phyloP scores from a whole-genome alignment of 345 rosid species.

The Pistacia vera region DNA sequence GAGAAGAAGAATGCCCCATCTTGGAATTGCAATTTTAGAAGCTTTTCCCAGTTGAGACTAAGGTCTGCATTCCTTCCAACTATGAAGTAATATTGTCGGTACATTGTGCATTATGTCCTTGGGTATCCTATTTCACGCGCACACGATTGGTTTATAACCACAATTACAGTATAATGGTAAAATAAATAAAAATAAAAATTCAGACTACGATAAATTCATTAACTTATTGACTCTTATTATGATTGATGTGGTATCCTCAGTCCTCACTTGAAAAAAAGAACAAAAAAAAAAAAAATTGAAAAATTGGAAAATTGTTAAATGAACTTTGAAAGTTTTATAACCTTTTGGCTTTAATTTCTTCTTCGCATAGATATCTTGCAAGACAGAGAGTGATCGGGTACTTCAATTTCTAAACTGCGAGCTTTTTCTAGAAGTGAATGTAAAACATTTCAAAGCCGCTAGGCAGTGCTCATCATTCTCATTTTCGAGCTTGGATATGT shows the following conservation, averaged over 20 bases:
- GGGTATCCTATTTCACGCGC: conserved; percentile 67
- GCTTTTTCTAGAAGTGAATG: conserved; percentile 81
- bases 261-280: too few relatives aligned
- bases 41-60: conserved; percentile 68
- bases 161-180: too few relatives aligned
- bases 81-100: conserved; percentile 93
- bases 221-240: background rate
- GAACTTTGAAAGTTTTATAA: conserved; percentile 37
- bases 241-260: too few relatives aligned
- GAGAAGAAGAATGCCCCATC: conserved; percentile 93
- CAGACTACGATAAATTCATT: background rate
- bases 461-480: conserved; percentile 89
- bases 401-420: conserved; percentile 49
- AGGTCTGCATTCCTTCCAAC: conserved; percentile 90
- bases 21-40: conserved; percentile 67
- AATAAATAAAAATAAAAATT: too few relatives aligned
- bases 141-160: background rate
- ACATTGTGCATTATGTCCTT: conserved; percentile 75
- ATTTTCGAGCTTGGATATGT: conserved; percentile 45
- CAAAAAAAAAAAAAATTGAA: too few relatives aligned
- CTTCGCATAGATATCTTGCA: conserved; percentile 49
- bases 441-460: conserved; percentile 96
- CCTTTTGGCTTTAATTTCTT: conserved; percentile 71
- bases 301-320: background rate
- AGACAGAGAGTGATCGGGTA: conserved; percentile 54